Conservation (phyloP, 768 basidiomycete species). For the Ramaria sp. region DNA sequence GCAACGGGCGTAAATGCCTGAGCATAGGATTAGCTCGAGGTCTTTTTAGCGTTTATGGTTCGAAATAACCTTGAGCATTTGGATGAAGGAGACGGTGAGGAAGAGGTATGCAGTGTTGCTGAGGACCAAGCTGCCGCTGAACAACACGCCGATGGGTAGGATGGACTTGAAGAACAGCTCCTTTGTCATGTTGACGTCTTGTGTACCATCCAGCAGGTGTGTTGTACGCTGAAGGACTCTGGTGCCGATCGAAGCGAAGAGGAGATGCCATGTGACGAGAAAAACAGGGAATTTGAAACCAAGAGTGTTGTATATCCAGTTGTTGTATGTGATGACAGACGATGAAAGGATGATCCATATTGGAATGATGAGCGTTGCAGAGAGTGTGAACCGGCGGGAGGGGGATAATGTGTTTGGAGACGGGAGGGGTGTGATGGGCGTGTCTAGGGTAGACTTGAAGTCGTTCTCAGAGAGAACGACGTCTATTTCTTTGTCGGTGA, state of each 20-base stretch:
- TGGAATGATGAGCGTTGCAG: conserved; percentile 68
- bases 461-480: conserved; percentile 3
- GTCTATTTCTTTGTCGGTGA: neutral
- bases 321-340: conserved; percentile 93
- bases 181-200: conserved; percentile 70
- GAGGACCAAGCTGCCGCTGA: conserved; percentile 84
- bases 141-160: conserved; percentile 86
- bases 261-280: conserved; percentile 78
- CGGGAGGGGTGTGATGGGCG: conserved; percentile 28
- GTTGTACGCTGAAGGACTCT: conserved; percentile 79
- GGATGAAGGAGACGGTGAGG: conserved; percentile 88
- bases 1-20: conserved; percentile 88
- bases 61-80: conserved; percentile 76
- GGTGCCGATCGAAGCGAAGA: conserved; percentile 74
- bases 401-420: conserved; percentile 39
- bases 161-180: conserved; percentile 77
- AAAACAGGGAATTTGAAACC: conserved; percentile 88
- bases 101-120: conserved; percentile 91
- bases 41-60: neutral
- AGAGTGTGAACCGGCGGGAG: conserved; percentile 34
- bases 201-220: conserved; percentile 61
- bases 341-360: conserved; percentile 90
- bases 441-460: neutral
- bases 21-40: conserved; percentile 3
- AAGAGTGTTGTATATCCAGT: conserved; percentile 73